Evolutionary conservation across 139 green algal species (phyloP), one percentile per base, ranked within the genome.

Genomic region (Micractinium sp.): DNA sequence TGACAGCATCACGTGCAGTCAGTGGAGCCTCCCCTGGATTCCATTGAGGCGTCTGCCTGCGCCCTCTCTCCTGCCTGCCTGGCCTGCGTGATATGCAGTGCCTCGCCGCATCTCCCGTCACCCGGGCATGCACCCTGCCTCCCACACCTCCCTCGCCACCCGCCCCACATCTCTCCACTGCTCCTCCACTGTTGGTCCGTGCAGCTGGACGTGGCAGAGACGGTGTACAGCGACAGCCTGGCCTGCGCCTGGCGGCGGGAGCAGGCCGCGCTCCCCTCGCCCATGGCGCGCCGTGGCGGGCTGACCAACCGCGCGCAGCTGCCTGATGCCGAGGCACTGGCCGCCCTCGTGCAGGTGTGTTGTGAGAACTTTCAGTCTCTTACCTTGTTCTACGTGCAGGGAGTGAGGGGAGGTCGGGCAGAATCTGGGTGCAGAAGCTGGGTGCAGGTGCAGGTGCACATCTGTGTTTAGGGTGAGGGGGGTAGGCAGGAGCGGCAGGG

Each of bases 141-240:
- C 47, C 9, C 7, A 9, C 9, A 56, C 47, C 7, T 5, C 47
- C 7, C 47, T 16, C 47, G 5, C 7, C 47, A 56, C 47, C 47
- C 47, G 47, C 9, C 9, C 47, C 47, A 56, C 47, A 56, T 9
- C n/a, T 9, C 47, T 56, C 47, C 47, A 56, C 7, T 56, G 47
- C 9, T 56, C 47, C 9, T 56, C n/a, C 36, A 29, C 76, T 56
- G 5, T n/a, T n/a, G 9, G 2, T 2, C 41, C 18, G 16, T 69
- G 38, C 84, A 88, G 77, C 61, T 81, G 76, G 86, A 79, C 22
- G 36, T 69, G 38, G 86, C 86, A 1, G 86, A 84, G 27, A 47
- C 41, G 5, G 93, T 95, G 53, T 94, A 93, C 61, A 82, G 90
- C 60, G 89, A 93, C 74, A 94, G 93, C 91, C 90, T 91, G 67